Conservation (phyloP, 805 yeast species). For the Teunomyces atbi region DNA sequence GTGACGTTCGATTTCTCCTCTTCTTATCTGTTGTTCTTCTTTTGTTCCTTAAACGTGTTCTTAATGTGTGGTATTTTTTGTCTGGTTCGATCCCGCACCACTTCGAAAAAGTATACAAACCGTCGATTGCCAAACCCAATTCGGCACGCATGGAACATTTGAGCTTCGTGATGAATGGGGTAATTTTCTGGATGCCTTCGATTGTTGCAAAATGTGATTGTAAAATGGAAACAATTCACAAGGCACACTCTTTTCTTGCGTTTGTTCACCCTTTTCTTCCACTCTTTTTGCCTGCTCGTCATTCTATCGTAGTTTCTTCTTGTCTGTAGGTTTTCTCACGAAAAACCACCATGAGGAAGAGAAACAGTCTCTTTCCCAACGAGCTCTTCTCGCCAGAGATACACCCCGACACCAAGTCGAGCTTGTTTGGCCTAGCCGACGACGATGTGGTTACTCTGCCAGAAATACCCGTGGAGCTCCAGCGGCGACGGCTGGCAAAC, state of each 20-base stretch:
- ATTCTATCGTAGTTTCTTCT: no score
- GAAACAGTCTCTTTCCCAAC: slow-evolving; percentile 13
- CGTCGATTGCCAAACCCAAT: no score
- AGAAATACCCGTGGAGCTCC: neutral
- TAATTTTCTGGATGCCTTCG: no score
- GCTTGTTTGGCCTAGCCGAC: slow-evolving; percentile 10
- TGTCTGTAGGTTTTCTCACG: neutral
- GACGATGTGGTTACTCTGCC: neutral
- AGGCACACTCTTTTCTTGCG: no score
- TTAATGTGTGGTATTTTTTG: neutral
- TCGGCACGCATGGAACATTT: no score
- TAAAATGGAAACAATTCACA: no score
- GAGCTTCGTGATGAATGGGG: no score
- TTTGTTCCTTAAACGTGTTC: neutral
- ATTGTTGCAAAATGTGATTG: no score
- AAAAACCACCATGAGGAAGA: slow-evolving; percentile 3
- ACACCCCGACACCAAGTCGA: slow-evolving; percentile 4
- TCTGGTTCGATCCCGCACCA: slow-evolving; percentile 1
- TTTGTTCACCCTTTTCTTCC: no score
- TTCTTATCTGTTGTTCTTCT: neutral
- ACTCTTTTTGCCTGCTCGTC: no score
- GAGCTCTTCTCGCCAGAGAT: slow-evolving; percentile 6
- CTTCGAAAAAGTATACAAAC: neutral
- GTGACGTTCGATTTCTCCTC: no score
- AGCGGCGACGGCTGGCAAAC: neutral